Percentiles rank a stretch among this genome's conserved stretches.
phyloP scores from a whole-genome alignment of 108 stramenopile species.

The Licmophora abbreviata region DNA sequence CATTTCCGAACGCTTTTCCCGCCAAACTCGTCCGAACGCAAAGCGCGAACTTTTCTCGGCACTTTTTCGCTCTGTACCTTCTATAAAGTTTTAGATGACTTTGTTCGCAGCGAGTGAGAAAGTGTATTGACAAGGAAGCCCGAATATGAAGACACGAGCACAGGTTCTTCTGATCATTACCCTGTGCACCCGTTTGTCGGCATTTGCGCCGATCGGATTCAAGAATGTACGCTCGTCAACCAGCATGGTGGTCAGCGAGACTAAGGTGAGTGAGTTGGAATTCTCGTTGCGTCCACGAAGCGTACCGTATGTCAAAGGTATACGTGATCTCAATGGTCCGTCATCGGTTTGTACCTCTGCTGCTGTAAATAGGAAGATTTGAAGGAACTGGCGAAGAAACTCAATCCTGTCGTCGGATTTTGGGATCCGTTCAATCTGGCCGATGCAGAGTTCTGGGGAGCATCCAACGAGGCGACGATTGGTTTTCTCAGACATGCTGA shows the following conservation, averaged over 20 bases:
- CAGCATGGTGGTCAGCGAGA: too few species aligned
- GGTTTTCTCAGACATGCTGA: slow-evolving; percentile 49
- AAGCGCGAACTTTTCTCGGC: neutral
- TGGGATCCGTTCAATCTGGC: slow-evolving; percentile 53
- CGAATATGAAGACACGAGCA: too few species aligned
- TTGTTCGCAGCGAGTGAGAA: too few species aligned
- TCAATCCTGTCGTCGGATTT: slow-evolving; percentile 57
- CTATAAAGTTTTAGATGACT: neutral
- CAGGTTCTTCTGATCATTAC: too few species aligned
- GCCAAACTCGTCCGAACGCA: neutral
- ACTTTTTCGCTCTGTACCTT: neutral
- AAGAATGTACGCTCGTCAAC: too few species aligned
- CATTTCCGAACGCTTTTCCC: neutral
- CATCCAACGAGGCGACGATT: slow-evolving; percentile 30
- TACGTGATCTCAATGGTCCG: neutral
- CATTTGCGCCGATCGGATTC: too few species aligned
- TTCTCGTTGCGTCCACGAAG: neutral
- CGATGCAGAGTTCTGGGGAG: slow-evolving; percentile 37
- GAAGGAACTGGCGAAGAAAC: slow-evolving; percentile 32
- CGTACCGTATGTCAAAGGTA: neutral
- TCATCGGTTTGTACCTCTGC: neutral
- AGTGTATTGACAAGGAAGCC: too few species aligned
- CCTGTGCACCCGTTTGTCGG: too few species aligned
- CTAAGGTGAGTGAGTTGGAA: too few species aligned
- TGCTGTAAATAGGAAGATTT: slow-evolving; percentile 29